A percentile compares a stretch with the other conserved stretches of the same genome.
phyloP scores from a whole-genome alignment of 176 grass and related monocot species.

The Carex myosuroides region DNA sequence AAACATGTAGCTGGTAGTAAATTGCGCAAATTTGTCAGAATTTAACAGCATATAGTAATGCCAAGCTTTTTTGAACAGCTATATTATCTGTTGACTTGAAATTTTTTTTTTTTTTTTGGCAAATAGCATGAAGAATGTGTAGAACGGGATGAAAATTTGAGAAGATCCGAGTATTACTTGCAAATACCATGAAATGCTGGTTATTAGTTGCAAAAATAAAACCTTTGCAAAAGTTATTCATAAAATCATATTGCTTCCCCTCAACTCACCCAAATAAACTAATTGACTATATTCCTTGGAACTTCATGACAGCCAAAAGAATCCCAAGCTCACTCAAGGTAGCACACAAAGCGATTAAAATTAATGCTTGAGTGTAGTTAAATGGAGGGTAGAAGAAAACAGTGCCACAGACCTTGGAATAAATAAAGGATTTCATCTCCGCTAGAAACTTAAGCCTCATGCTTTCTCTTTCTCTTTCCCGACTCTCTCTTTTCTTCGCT shows the following conservation, averaged over 20 bases:
- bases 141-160: background rate
- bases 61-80: background rate
- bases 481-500: background rate
- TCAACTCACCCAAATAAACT: background rate
- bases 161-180: background rate
- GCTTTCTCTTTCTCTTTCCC: background rate
- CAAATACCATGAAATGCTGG: background rate
- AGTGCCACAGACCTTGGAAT: conserved; percentile 4
- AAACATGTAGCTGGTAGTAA: background rate
- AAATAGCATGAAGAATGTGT: background rate
- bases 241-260: background rate
- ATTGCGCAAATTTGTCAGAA: background rate
- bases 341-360: background rate
- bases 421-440: conserved; percentile 20
- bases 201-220: background rate
- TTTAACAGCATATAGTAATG: background rate
- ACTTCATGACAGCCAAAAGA: background rate
- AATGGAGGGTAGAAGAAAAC: background rate
- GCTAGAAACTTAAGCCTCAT: background rate
- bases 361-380: no score
- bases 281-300: background rate
- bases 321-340: background rate
- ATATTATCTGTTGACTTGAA: background rate
- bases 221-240: background rate
- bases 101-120: background rate